These are phyloP conservation scores for Bruguiera hainesii DNA, from an alignment of 441 rosid species.

Conservation along the genomic window DNA sequence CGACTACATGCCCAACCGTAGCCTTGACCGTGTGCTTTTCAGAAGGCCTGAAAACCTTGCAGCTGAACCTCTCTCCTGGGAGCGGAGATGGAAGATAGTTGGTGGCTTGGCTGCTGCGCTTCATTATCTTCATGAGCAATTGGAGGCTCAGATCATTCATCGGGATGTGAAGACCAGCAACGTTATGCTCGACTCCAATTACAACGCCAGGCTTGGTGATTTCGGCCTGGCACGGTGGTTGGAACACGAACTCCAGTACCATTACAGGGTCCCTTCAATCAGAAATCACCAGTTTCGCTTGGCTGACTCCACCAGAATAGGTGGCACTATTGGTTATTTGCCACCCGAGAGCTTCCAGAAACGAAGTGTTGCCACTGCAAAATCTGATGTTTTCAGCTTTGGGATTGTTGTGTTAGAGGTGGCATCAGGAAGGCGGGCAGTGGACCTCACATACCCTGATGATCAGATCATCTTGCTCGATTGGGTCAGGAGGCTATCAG, in stretches of 20 bases:
- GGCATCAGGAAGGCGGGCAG: conserved; percentile 83
- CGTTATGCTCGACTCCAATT: conserved; percentile 87
- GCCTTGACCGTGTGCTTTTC: conserved; percentile 85
- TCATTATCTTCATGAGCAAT: conserved; percentile 80
- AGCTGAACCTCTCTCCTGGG: conserved; percentile 54
- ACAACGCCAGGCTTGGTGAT: conserved; percentile 79
- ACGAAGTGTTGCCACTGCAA: conserved; percentile 70
- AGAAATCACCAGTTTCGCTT: conserved; percentile 63
- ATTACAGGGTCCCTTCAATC: conserved; percentile 35
- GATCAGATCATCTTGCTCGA: conserved; percentile 81
- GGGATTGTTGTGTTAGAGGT: conserved; percentile 85
- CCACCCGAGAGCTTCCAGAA: conserved; percentile 90
- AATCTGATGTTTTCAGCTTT: conserved; percentile 91
- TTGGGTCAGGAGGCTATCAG: conserved; percentile 71
- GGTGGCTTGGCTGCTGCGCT: conserved; percentile 76
- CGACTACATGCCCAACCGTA: conserved; percentile 92
- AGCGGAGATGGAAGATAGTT: conserved; percentile 56
- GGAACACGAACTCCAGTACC: conserved; percentile 64
- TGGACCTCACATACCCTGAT: conserved; percentile 73
- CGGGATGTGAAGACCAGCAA: conserved; percentile 89
- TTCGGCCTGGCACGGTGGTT: conserved; percentile 92
- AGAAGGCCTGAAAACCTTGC: conserved; percentile 42
- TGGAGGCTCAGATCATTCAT: conserved; percentile 93
- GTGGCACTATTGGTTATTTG: conserved; percentile 90
- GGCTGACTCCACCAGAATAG: conserved; percentile 76